Conservation (phyloP, 2,329 filamentous ascomycete genomes). For the Aspergillus brasiliensis region DNA sequence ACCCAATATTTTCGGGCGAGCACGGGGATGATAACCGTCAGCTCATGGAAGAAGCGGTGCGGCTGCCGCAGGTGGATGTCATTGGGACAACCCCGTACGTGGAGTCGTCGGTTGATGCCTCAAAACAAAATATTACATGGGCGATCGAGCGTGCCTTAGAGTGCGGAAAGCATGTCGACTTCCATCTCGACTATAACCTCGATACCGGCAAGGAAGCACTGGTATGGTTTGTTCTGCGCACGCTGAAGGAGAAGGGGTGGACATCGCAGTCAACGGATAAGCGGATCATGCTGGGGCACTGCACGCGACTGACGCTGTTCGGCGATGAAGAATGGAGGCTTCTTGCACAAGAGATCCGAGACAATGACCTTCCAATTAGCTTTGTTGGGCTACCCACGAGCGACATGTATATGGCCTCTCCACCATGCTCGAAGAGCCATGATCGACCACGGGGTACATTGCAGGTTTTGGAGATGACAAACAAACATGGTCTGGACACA, state of each 20-base stretch:
- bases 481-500: slow-evolving; percentile 58
- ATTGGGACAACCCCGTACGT: slow-evolving; percentile 72
- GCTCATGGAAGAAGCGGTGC: slow-evolving; percentile 53
- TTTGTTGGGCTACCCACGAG: slow-evolving; percentile 72
- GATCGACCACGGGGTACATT: slow-evolving; percentile 61
- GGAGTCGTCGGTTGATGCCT: slow-evolving; percentile 54
- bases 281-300: slow-evolving; percentile 67
- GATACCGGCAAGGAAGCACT: slow-evolving; percentile 53
- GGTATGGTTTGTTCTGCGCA: slow-evolving; percentile 57
- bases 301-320: slow-evolving; percentile 65
- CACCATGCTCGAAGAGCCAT: slow-evolving; percentile 25
- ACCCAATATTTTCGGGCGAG: slow-evolving; percentile 64
- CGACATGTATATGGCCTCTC: slow-evolving; percentile 72
- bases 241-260: slow-evolving; percentile 57
- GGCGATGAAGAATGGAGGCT: slow-evolving; percentile 50
- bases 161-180: slow-evolving; percentile 62
- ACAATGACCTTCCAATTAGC: slow-evolving; percentile 57
- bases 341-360: slow-evolving; percentile 52
- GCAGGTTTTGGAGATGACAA: slow-evolving; percentile 62
- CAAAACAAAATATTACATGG: slow-evolving; percentile 64
- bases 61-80: slow-evolving; percentile 53
- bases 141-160: slow-evolving; percentile 58
- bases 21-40: slow-evolving; percentile 54
- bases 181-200: slow-evolving; percentile 72
- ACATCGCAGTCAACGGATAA: slow-evolving; percentile 39